These are phyloP conservation scores for Fusarium haematococcum DNA, from an alignment of 2,329 filamentous ascomycete genomes.

Conservation along the genomic window DNA sequence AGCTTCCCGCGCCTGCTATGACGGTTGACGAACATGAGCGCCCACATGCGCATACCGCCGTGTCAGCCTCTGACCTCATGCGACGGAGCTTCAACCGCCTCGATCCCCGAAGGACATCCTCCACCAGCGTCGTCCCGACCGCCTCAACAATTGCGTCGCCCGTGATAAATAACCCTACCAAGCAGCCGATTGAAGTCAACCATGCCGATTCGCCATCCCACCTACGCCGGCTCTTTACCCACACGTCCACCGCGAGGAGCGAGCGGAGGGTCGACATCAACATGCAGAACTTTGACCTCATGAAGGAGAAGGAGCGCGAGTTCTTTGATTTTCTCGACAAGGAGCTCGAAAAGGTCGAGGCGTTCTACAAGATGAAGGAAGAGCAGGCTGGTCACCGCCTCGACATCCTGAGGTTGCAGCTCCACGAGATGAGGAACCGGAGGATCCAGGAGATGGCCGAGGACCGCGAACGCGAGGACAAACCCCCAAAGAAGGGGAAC, in stretches of 20 bases:
- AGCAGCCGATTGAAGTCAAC: constrained; percentile 32
- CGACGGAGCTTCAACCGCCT: constrained; percentile 40
- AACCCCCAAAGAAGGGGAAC: constrained; percentile 30
- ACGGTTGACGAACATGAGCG: constrained; percentile 47
- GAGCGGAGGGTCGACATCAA: constrained; percentile 55
- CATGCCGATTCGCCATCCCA: constrained; percentile 44
- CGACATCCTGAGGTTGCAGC: constrained; percentile 78
- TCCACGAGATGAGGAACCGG: constrained; percentile 92
- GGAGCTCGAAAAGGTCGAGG: constrained; percentile 91
- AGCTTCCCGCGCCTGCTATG: constrained; percentile 67
- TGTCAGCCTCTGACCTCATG: constrained; percentile 26
- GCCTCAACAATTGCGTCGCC: constrained; percentile 24
- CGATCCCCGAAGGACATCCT: constrained; percentile 52
- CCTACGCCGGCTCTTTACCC: constrained; percentile 52
- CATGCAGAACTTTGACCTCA: constrained; percentile 65
- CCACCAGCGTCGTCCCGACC: constrained; percentile 44
- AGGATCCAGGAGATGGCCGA: constrained; percentile 77
- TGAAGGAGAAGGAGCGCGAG: constrained; percentile 81
- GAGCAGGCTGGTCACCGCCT: constrained; percentile 83
- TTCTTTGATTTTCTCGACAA: constrained; percentile 88
- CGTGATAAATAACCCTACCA: constrained; percentile 11
- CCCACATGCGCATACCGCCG: constrained; percentile 42
- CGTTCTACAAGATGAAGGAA: constrained; percentile 90
- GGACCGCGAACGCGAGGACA: constrained; percentile 49
- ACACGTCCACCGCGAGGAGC: constrained; percentile 38